Conservation (phyloP, 805 yeast genomes). For the Soucietia sequanensis region DNA sequence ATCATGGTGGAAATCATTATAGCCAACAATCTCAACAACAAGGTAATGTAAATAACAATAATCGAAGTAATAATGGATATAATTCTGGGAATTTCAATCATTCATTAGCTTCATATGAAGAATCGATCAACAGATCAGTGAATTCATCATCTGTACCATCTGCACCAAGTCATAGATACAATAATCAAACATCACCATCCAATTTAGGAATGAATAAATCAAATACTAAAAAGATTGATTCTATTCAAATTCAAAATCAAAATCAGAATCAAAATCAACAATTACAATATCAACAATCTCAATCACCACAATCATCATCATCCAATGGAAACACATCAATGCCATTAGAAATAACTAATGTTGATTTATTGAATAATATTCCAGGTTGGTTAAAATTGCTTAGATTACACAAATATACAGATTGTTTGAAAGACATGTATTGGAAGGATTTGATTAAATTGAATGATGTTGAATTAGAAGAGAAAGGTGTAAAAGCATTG, state of each 20-base stretch:
- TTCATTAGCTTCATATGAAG: conserved; percentile 20
- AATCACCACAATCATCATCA: conserved; percentile 8
- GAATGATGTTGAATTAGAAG: conserved; percentile 66
- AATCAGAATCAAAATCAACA: conserved; percentile 14
- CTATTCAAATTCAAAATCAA: conserved; percentile 14
- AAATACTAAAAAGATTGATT: conserved; percentile 14
- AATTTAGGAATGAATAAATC: no score
- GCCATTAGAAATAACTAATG: conserved; percentile 42
- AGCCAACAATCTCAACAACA: conserved; percentile 11
- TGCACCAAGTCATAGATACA: conserved; percentile 15
- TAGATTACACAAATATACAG: conserved; percentile 92
- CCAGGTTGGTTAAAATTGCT: conserved; percentile 91
- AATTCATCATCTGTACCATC: conserved; percentile 40
- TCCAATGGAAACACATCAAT: conserved; percentile 25
- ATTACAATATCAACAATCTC: conserved; percentile 2
- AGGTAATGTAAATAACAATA: conserved; percentile 9
- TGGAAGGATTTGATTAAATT: conserved; percentile 81
- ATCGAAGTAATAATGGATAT: conserved; percentile 3
- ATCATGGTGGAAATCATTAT: conserved; percentile 9
- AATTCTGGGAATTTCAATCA: not conserved
- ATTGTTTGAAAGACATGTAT: conserved; percentile 64
- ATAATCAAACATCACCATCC: not conserved
- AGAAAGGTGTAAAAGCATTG: conserved; percentile 84
- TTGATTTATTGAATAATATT: conserved; percentile 63
- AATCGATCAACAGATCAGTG: conserved; percentile 32